Base-by-base conservation (phyloP, 805 yeast species). In the Pichia scutulata region DNA sequence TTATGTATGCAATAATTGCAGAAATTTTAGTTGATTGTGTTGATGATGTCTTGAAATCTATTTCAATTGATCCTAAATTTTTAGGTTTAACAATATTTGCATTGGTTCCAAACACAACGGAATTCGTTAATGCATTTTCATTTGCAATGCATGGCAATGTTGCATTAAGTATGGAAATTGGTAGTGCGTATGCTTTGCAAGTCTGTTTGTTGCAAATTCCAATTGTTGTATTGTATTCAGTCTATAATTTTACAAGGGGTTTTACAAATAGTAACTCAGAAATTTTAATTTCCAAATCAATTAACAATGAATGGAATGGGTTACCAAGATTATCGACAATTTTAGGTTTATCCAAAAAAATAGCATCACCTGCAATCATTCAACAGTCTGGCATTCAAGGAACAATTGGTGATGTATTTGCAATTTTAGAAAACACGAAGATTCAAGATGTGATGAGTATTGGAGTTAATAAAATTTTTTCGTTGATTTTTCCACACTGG, bases 131-230 rank as follows among this genome's bases (percentile, higher is more conserved):
- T 68, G 99, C 98, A 60, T 90, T 93, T 51, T 89, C 97, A 24
- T 93, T 93, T 71, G 99, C 99, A 0, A 81, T 89, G 58, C 82
- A 92, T 58, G 99, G 99, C 1, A 93, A 93, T 58, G 96, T 93
- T 49, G 96, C 99, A 0, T 72, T 93, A 43, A 87, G 96, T 2
- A 87, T 93, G 96, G 99, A 93, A 64, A 93, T 93, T 66, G 99
- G 99, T 53, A 83, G 95, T 55, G 99, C 99, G 0, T 93, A 93
- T 64, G 99, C 96, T 0, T 73, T 93, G 52, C 99, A 93, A 66
- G 99, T 93, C 16, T 92, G 96, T 58, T 72, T 93, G 52, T 74
- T 93, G 56, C 99, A 93, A 65, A 87, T 93, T 44, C 99, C 99
- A 0, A 82, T 93, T 2, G 76, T 93, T 62, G 95, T 89, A 12